Percentiles rank a stretch among this genome's conserved stretches.
Conservation (phyloP, 1,284 basidiomycete species). For the Ustanciosporium gigantosporum region DNA sequence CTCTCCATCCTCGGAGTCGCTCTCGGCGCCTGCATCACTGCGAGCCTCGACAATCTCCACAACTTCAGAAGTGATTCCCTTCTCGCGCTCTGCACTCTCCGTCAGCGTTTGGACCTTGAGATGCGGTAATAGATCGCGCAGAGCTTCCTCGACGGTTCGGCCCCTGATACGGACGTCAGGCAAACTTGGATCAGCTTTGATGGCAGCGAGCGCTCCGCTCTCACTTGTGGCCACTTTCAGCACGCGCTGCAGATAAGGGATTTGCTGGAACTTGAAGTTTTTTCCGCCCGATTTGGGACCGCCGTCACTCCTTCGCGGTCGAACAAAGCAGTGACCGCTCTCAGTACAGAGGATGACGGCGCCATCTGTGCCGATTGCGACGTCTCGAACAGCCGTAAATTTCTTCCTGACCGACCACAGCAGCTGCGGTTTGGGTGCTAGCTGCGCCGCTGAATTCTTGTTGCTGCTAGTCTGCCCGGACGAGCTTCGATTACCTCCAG, state of each 20-base stretch:
- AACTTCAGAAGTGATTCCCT: constrained; percentile 40
- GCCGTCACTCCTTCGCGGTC: constrained; percentile 30
- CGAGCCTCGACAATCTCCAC: constrained; percentile 28
- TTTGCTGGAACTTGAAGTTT: constrained; percentile 71
- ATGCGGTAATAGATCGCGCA: constrained; percentile 63
- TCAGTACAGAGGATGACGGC: constrained; percentile 88
- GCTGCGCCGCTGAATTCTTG: constrained; percentile 20
- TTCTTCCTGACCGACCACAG: constrained; percentile 86
- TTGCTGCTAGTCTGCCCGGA: not conserved
- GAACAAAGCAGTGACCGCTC: constrained; percentile 88
- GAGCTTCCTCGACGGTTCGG: constrained; percentile 70
- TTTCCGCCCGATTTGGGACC: constrained; percentile 31
- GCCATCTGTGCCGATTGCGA: constrained; percentile 85
- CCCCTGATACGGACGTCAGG: constrained; percentile 69
- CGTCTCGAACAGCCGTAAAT: constrained; percentile 79
- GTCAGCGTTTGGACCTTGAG: constrained; percentile 40
- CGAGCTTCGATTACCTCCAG: constrained; percentile 1
- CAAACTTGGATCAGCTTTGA: constrained; percentile 75
- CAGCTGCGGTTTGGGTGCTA: constrained; percentile 73
- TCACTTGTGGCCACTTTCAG: constrained; percentile 83
- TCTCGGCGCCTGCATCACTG: constrained; percentile 60
- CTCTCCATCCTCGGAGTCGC: constrained; percentile 56
- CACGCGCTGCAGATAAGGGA: constrained; percentile 82
- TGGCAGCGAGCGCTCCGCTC: constrained; percentile 84
- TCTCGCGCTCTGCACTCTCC: constrained; percentile 21